Evolutionary conservation across 805 yeast species (phyloP), one percentile per base, ranked within the genome.

Genomic region (Tetrapisispora phaffii): DNA sequence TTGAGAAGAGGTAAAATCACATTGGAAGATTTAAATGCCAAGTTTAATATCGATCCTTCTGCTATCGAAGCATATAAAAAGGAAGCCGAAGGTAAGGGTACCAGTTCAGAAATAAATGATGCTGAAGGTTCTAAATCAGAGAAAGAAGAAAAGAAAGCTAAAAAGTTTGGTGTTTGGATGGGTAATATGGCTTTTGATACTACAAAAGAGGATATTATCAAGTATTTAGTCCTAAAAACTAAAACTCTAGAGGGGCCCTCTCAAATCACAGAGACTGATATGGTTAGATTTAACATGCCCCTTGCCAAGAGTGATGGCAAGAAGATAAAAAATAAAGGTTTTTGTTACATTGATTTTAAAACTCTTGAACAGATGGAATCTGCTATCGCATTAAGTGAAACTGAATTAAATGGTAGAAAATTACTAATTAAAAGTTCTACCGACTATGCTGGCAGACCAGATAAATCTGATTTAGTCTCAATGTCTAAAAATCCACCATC

Each of bases 131-230:
- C 47, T 64, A 64, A 43, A 64, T 47, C 21, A 46, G 45, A 45
- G 34, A 50, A 46, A 38, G 49, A 56, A 20, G 59, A 60, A 21
- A 66, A 61, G 36, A 51, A 56, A 17, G 69, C 68, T 42, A 73
- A 81, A 4, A 76, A 73, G 44, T 76, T 67, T 55, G 94, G 94
- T 38, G 93, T 88, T 31, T 93, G 98, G 98, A 76, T 93, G 39
- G 98, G 98, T 36, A 93, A 93, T 61, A 66, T 93, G 50, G 74
- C 96, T 0, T 93, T 82, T 57, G 93, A 85, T 43, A 86, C 96
- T 5, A 72, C 80, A 0, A 79, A 75, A 54, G 90, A 83, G 31
- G 94, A 88, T 50, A 58, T 93, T 29, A 68, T 69, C 13, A 72
- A 79, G 44, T 87, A 83, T 51, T 64, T 93, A 7, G 66, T 73